Evolutionary conservation across 2,329 filamentous ascomycete species (phyloP).

Genomic region (Rhynchosporium secalis): DNA sequence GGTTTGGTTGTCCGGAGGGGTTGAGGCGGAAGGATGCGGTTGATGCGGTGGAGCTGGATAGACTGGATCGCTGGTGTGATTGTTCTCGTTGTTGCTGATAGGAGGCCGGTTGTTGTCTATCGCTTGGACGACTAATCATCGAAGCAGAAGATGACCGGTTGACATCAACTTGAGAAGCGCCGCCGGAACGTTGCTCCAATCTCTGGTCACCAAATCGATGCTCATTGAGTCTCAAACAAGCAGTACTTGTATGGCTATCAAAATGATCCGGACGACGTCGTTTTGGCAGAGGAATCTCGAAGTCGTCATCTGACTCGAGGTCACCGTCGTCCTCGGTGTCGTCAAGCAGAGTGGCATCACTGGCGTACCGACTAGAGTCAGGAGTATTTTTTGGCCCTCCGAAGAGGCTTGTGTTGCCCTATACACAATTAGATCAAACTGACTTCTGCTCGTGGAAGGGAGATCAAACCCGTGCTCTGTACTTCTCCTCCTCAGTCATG

Average conservation of each 20-base stretch:
- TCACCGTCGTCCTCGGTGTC: no score
- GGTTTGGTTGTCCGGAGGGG: no score
- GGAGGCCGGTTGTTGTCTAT: background rate
- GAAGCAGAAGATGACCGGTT: background rate
- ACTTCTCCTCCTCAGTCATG: slow-evolving; percentile 8
- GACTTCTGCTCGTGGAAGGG: background rate
- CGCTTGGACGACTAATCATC: background rate
- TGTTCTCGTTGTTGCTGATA: background rate
- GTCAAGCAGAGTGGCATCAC: no score
- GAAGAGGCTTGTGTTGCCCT: background rate
- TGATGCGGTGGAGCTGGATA: background rate
- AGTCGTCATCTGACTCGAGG: no score
- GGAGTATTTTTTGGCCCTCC: background rate
- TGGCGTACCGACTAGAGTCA: no score
- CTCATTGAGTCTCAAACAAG: no score
- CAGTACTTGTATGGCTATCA: no score
- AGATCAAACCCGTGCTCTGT: background rate
- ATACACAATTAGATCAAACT: background rate
- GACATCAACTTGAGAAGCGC: background rate
- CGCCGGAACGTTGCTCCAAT: no score
- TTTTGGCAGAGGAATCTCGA: no score
- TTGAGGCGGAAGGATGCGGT: background rate
- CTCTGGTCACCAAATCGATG: no score
- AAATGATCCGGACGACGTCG: no score
- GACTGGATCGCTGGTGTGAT: no score